These are phyloP conservation scores for Hortiboletus flavorubellus DNA, from an alignment of 768 basidiomycete species.

Conservation along the genomic window DNA sequence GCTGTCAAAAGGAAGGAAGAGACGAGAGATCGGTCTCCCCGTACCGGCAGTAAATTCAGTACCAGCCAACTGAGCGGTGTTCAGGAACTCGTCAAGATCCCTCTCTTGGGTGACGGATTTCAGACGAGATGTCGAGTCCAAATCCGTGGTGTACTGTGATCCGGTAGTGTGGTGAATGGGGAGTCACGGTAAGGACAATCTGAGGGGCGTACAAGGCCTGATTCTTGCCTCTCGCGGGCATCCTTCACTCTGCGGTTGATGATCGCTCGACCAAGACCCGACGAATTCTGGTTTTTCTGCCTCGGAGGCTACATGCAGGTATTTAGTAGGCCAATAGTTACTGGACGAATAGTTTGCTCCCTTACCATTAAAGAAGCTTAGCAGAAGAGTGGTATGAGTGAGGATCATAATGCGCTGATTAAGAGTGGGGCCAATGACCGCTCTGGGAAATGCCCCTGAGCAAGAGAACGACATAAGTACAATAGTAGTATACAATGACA, in stretches of 20 bases:
- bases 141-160: constrained; percentile 65
- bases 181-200: neutral
- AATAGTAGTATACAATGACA: no score
- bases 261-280: constrained; percentile 91
- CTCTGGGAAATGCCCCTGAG: constrained; percentile 13
- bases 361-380: constrained; percentile 15
- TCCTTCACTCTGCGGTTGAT: constrained; percentile 76
- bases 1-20: neutral
- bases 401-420: constrained; percentile 3
- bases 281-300: constrained; percentile 60
- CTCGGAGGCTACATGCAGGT: constrained; percentile 46
- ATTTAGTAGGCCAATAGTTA: neutral
- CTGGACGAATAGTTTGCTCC: neutral
- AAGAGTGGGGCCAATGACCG: neutral
- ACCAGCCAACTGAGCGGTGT: constrained; percentile 90
- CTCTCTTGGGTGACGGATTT: constrained; percentile 94
- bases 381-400: neutral
- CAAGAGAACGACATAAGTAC: no score
- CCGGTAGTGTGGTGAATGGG: constrained; percentile 25
- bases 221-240: constrained; percentile 33
- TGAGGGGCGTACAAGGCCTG: constrained; percentile 56
- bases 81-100: constrained; percentile 94
- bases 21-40: constrained; percentile 16
- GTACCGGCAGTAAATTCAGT: constrained; percentile 94
- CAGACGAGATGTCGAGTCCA: constrained; percentile 63